A percentile compares a stretch with the other conserved stretches of the same genome.
phyloP scores from a whole-genome alignment of 1,284 basidiomycete species.

The Lignosus rhinocerotis region DNA sequence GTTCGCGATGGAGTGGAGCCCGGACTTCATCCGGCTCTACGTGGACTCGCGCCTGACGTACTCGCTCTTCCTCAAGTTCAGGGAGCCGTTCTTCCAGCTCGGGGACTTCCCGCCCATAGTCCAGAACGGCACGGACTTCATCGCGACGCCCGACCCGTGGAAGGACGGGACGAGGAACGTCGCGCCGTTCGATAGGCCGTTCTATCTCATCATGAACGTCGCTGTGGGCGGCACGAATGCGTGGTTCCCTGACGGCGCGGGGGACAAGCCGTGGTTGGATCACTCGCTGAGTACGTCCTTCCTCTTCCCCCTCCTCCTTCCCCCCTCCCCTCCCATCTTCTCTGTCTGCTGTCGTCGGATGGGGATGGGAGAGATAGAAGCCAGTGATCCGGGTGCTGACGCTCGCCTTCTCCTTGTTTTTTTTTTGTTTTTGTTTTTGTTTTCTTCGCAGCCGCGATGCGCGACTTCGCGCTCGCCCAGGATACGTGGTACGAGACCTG shows the following conservation, averaged over 20 bases:
- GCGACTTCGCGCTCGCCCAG: conserved; percentile 65
- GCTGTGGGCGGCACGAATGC: conserved; percentile 81
- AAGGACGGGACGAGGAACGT: conserved; percentile 52
- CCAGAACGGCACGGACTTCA: conserved; percentile 67
- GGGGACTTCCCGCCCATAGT: conserved; percentile 78
- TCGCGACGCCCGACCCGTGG: conserved; percentile 74
- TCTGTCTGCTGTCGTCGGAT: not conserved
- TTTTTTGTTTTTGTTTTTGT: no score
- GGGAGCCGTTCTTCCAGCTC: conserved; percentile 73
- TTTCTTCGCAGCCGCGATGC: conserved; percentile 49
- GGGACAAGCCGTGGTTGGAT: conserved; percentile 79
- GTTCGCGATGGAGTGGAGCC: conserved; percentile 81
- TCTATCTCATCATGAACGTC: conserved; percentile 79
- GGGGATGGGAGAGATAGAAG: not conserved
- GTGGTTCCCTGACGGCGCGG: conserved; percentile 78
- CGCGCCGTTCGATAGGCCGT: conserved; percentile 83
- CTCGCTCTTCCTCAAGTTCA: conserved; percentile 65
- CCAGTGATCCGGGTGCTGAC: conserved; percentile 8
- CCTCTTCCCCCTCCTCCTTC: not conserved
- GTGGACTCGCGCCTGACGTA: conserved; percentile 75
- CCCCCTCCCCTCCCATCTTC: no score
- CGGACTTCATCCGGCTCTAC: conserved; percentile 73
- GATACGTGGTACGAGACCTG: conserved; percentile 71
- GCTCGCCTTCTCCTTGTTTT: not conserved
- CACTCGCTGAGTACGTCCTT: conserved; percentile 49